phyloP scores from a whole-genome alignment of 225 moss, liverwort and hornwort genomes.

The Antitrichia curtipendula region DNA sequence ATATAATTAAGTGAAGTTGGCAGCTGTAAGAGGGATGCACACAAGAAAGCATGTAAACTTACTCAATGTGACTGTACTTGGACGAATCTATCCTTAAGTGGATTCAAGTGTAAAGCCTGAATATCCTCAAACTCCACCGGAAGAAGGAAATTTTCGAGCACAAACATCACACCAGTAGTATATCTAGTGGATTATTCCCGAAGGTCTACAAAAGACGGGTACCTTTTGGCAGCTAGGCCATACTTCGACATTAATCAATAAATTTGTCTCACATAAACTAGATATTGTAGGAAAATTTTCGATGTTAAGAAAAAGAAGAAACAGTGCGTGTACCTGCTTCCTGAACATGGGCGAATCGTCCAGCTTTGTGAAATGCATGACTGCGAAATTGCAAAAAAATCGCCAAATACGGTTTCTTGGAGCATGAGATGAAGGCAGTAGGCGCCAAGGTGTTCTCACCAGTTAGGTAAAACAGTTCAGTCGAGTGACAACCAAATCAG shows the following conservation, averaged over 20 bases:
- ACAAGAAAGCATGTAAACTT: not conserved
- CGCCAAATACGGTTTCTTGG: not conserved
- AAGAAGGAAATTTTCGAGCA: not conserved
- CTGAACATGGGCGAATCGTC: conserved; percentile 99
- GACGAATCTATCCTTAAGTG: not conserved
- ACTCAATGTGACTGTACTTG: not conserved
- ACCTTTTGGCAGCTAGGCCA: not conserved
- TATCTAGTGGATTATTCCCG: not conserved
- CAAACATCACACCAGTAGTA: not conserved
- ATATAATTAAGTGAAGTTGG: not conserved
- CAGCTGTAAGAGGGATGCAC: not conserved
- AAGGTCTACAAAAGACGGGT: not conserved
- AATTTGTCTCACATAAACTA: not conserved
- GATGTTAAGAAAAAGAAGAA: not conserved
- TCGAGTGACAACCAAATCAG: not conserved
- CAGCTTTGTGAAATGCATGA: conserved; percentile 96
- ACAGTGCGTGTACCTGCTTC: conserved; percentile 47
- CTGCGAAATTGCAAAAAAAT: conserved; percentile 28
- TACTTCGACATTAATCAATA: not conserved
- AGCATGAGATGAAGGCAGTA: conserved; percentile 33
- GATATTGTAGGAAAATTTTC: not conserved
- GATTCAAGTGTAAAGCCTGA: not conserved
- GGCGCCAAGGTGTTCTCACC: not conserved
- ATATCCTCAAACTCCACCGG: not conserved
- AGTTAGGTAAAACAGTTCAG: not conserved